These are phyloP conservation scores for Metschnikowia noctiluminum DNA, from an alignment of 805 yeast genomes.

Conservation along the genomic window DNA sequence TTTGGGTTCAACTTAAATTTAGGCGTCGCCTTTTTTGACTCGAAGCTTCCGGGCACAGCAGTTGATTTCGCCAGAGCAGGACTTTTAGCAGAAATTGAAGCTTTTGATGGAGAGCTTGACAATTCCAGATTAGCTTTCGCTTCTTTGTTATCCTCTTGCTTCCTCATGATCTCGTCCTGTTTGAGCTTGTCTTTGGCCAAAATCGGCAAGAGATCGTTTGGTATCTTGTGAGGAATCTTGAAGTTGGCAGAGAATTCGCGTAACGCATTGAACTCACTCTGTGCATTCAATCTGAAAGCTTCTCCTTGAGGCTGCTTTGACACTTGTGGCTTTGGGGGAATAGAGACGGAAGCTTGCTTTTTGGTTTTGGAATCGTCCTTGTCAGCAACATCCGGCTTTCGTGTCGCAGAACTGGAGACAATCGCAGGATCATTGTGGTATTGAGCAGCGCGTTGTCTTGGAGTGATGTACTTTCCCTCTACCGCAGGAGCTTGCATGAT, in stretches of 20 bases:
- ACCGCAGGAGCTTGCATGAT: conserved; percentile 14
- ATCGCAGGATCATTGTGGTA: conserved; percentile 66
- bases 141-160: conserved; percentile 21
- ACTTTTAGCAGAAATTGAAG: conserved; percentile 8
- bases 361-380: background rate
- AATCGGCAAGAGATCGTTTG: conserved; percentile 66
- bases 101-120: conserved; percentile 7
- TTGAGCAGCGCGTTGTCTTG: conserved; percentile 51
- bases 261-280: conserved; percentile 65
- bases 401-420: conserved; percentile 48
- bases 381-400: background rate
- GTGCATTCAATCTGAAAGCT: conserved; percentile 45
- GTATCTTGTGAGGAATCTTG: conserved; percentile 61
- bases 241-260: conserved; percentile 79
- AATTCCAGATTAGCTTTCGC: conserved; percentile 6
- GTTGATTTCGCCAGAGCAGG: conserved; percentile 7
- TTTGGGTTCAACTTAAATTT: conserved; percentile 68
- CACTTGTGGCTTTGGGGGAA: conserved; percentile 8
- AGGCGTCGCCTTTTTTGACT: conserved; percentile 25
- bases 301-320: conserved; percentile 25
- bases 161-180: conserved; percentile 56
- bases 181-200: conserved; percentile 63
- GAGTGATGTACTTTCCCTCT: conserved; percentile 49
- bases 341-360: conserved; percentile 16
- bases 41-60: conserved; percentile 1